Conservation (phyloP, 805 yeast genomes). For the Candida palmyrensis region DNA sequence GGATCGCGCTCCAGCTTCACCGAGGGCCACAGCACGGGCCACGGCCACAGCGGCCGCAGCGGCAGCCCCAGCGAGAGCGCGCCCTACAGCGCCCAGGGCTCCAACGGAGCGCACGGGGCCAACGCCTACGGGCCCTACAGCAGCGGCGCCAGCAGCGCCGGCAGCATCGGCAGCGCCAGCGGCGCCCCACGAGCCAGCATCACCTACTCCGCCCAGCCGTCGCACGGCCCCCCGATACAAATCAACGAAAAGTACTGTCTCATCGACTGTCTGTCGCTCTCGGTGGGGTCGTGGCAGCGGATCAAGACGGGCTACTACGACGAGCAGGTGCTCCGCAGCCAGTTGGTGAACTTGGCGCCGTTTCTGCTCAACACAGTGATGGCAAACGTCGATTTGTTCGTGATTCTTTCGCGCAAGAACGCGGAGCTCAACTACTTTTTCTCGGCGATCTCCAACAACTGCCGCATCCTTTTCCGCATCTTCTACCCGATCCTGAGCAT, state of each 20-base stretch:
- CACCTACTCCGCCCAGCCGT: constrained; percentile 1
- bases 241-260: constrained; percentile 64
- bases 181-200: constrained; percentile 6
- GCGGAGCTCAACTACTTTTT: constrained; percentile 74
- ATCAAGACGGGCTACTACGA: constrained; percentile 57
- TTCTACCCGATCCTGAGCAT: constrained; percentile 65
- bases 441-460: constrained; percentile 63
- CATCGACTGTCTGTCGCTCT: constrained; percentile 60
- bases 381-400: constrained; percentile 65
- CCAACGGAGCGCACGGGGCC: neutral
- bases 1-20: constrained; percentile 8
- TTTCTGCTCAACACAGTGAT: constrained; percentile 56
- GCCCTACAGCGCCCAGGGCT: constrained; percentile 2
- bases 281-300: constrained; percentile 81
- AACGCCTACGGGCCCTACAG: constrained; percentile 4
- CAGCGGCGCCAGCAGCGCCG: neutral
- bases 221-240: constrained; percentile 49
- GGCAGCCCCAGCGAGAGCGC: constrained; percentile 1
- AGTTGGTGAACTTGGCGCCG: constrained; percentile 63
- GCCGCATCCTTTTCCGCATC: constrained; percentile 65
- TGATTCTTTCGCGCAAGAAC: constrained; percentile 66
- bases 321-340: constrained; percentile 35
- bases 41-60: neutral
- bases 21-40: neutral
- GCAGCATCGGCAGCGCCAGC: no score